phyloP scores from a whole-genome alignment of 495 filamentous ascomycete species.

The Hypoxylon fragiforme region DNA sequence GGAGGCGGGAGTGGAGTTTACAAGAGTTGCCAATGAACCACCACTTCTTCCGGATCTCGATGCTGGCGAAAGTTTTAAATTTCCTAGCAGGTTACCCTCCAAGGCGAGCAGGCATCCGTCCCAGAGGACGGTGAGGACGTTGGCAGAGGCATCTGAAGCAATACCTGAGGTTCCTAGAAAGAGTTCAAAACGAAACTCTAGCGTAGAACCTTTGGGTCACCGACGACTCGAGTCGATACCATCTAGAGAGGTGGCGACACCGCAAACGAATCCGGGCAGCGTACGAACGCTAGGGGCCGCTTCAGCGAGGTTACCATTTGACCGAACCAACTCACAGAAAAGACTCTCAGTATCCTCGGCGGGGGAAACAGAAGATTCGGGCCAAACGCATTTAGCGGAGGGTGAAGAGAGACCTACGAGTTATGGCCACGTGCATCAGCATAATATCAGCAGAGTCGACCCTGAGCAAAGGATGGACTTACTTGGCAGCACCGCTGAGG shows the following conservation, averaged over 20 bases:
- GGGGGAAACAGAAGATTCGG: constrained; percentile 51
- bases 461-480: constrained; percentile 46
- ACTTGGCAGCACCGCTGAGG: constrained; percentile 55
- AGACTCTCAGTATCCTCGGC: constrained; percentile 53
- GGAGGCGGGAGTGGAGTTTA: constrained; percentile 44
- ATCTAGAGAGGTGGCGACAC: constrained; percentile 15
- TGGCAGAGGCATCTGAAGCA: constrained; percentile 22
- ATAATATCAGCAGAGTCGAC: constrained; percentile 62
- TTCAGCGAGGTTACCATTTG: constrained; percentile 62
- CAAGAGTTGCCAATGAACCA: constrained; percentile 52
- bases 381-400: constrained; percentile 34
- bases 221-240: constrained; percentile 17
- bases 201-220: constrained; percentile 28
- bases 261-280: constrained; percentile 16
- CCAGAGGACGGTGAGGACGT: constrained; percentile 32
- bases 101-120: constrained; percentile 51
- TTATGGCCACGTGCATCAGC: constrained; percentile 74
- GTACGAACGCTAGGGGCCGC: constrained; percentile 29
- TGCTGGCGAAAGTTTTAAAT: constrained; percentile 61
- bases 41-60: constrained; percentile 66
- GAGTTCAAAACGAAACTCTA: constrained; percentile 61
- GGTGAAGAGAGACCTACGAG: constrained; percentile 64
- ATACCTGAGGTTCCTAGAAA: constrained; percentile 59
- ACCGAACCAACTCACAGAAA: constrained; percentile 57
- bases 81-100: constrained; percentile 66